phyloP scores from a whole-genome alignment of 768 basidiomycete genomes.

The Tephrocybe rancida region DNA sequence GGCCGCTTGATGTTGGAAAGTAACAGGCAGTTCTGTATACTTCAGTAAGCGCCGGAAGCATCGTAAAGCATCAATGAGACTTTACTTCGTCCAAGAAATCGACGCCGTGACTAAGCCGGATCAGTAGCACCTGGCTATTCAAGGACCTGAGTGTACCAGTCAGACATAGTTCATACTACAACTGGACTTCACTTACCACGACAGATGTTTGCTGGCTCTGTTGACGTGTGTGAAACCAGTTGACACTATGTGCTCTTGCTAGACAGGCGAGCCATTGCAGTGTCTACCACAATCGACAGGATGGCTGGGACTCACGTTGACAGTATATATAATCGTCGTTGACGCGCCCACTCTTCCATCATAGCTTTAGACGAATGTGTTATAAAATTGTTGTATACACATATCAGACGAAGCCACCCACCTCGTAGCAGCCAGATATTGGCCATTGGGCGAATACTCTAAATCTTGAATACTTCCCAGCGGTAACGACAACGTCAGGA shows the following conservation, averaged over 20 bases:
- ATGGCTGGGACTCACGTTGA: neutral
- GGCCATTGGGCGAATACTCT: conserved; percentile 16
- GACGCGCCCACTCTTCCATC: neutral
- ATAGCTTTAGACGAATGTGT: conserved; percentile 6
- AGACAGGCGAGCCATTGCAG: neutral
- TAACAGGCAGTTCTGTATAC: neutral
- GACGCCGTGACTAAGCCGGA: conserved; percentile 13
- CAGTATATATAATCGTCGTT: conserved; percentile 5
- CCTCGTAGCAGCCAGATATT: conserved; percentile 13
- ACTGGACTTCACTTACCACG: conserved; percentile 6
- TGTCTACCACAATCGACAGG: too few species aligned
- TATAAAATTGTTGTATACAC: neutral
- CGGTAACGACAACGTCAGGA: neutral
- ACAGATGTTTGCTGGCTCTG: conserved; percentile 5
- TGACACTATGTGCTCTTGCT: neutral
- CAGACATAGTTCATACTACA: too few species aligned
- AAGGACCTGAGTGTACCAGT: conserved; percentile 5
- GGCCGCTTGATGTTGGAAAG: conserved; percentile 8
- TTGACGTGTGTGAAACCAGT: neutral
- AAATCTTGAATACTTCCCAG: conserved; percentile 13
- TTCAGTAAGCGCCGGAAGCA: neutral
- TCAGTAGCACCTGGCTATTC: conserved; percentile 2
- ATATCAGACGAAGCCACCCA: neutral
- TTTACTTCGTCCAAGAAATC: conserved; percentile 10
- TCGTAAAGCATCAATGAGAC: neutral